Evolutionary conservation across 2,329 filamentous ascomycete species (phyloP).

Genomic region (Aspergillus hortae): DNA sequence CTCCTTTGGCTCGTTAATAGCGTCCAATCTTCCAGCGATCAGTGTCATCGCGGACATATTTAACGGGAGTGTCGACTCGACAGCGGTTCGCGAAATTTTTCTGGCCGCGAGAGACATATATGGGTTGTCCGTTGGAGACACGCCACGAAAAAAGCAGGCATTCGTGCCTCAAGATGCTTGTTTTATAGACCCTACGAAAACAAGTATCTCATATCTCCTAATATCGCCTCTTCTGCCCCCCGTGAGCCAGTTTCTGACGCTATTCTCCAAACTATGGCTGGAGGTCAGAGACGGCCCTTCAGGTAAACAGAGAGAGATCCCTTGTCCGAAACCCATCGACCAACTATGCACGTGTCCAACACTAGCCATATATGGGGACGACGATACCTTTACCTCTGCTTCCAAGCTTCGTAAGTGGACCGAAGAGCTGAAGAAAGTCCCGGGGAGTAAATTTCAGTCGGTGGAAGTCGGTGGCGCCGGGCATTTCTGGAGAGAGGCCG

Average conservation of each 20-base stretch:
- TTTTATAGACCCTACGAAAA: constrained; percentile 15
- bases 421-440: constrained; percentile 45
- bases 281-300: constrained; percentile 24
- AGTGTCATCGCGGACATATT: constrained; percentile 60
- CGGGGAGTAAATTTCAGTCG: constrained; percentile 46
- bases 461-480: constrained; percentile 53
- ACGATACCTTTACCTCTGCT: constrained; percentile 68
- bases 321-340: constrained; percentile 49
- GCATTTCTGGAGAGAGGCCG: constrained; percentile 62
- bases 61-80: constrained; percentile 48
- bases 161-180: not conserved
- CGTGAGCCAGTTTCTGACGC: constrained; percentile 59
- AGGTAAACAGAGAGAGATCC: constrained; percentile 25
- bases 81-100: constrained; percentile 65
- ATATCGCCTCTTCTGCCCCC: constrained; percentile 61
- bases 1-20: constrained; percentile 84
- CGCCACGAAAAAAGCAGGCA: constrained; percentile 9
- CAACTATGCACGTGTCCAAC: constrained; percentile 55
- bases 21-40: constrained; percentile 63
- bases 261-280: constrained; percentile 50
- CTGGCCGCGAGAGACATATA: constrained; percentile 67
- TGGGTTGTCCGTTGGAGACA: constrained; percentile 55
- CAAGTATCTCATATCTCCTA: constrained; percentile 50
- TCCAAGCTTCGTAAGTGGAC: constrained; percentile 67
- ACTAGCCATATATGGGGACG: constrained; percentile 69